phyloP scores from a whole-genome alignment of 768 basidiomycete species.

The Crassisporium funariophilum region DNA sequence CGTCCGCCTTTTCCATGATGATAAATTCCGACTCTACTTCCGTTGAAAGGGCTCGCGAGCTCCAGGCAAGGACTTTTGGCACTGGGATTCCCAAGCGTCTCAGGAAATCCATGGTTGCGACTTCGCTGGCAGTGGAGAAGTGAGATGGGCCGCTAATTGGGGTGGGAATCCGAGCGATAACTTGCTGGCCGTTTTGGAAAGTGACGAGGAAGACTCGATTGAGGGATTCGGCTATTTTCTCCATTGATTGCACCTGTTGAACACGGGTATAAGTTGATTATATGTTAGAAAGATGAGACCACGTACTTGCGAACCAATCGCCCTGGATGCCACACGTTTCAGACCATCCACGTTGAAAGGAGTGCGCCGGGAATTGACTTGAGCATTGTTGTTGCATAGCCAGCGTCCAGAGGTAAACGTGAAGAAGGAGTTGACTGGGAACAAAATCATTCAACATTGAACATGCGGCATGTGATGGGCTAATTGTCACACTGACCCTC shows the following conservation, averaged over 20 bases:
- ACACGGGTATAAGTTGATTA: not conserved
- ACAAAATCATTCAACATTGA: not conserved
- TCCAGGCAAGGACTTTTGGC: slow-evolving; percentile 11
- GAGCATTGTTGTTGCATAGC: slow-evolving; percentile 1
- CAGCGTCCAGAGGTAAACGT: slow-evolving; percentile 2
- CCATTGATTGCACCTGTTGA: slow-evolving; percentile 3
- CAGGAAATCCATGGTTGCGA: slow-evolving; percentile 15
- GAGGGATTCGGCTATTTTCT: slow-evolving; percentile 4
- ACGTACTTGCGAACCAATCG: not conserved
- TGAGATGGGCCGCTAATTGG: slow-evolving; percentile 12
- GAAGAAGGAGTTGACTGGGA: slow-evolving; percentile 2
- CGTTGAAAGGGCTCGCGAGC: slow-evolving; percentile 7
- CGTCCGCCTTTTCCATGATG: slow-evolving; percentile 14
- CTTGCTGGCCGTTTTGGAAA: slow-evolving; percentile 10
- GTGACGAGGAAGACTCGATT: slow-evolving; percentile 12
- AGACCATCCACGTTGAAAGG: slow-evolving; percentile 2
- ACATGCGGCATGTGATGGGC: not conserved
- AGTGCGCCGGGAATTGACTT: not conserved
- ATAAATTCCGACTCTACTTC: slow-evolving; percentile 11
- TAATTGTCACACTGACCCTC: not conserved
- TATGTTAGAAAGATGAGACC: not conserved
- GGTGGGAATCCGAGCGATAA: slow-evolving; percentile 16
- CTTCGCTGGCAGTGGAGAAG: slow-evolving; percentile 18
- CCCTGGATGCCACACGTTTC: slow-evolving; percentile 1
- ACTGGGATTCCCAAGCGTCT: slow-evolving; percentile 12